Percentiles rank a stretch among this genome's conserved stretches.
Evolutionary conservation across 352 stramenopile genomes (phyloP).

Genomic region (Globisporangium splendens): DNA sequence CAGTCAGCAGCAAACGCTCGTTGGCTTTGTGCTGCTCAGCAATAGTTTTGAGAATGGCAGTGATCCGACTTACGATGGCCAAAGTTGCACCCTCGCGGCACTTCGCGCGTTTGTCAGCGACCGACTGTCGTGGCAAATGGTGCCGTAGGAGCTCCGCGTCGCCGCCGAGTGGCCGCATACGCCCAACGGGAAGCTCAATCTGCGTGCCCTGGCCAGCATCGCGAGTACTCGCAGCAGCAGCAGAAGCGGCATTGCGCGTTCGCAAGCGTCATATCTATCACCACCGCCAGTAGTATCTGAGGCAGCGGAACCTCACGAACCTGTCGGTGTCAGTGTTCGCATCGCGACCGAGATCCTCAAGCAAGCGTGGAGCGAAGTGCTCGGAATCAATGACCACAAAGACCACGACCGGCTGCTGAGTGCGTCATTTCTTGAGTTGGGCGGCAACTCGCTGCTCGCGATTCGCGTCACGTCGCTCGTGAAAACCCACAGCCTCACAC

Average conservation of each 20-base stretch:
- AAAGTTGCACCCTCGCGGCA: conserved; percentile 2
- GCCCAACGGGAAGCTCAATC: conserved; percentile 72
- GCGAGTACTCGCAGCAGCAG: not conserved
- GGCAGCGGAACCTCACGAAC: not conserved
- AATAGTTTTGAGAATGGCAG: not conserved
- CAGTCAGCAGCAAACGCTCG: conserved; percentile 22
- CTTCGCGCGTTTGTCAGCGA: conserved; percentile 23
- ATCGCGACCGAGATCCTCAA: conserved; percentile 37
- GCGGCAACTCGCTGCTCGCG: conserved; percentile 59
- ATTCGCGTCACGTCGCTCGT: conserved; percentile 62
- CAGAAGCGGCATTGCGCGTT: too few species aligned
- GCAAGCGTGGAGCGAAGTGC: conserved; percentile 47
- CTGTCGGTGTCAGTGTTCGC: conserved; percentile 15
- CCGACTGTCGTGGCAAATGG: conserved; percentile 62
- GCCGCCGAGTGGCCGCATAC: conserved; percentile 52
- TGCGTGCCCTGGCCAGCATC: conserved; percentile 27
- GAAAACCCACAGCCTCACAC: conserved; percentile 35
- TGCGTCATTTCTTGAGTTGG: conserved; percentile 62
- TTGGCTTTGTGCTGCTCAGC: conserved; percentile 47
- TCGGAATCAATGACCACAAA: conserved; percentile 21
- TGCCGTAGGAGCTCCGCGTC: conserved; percentile 42
- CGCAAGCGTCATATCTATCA: too few species aligned
- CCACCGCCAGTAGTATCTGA: too few species aligned
- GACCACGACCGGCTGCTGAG: conserved; percentile 21
- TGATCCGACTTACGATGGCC: not conserved